These are phyloP conservation scores for Biscutella laevigata DNA, from an alignment of 441 rosid genomes.

Conservation along the genomic window DNA sequence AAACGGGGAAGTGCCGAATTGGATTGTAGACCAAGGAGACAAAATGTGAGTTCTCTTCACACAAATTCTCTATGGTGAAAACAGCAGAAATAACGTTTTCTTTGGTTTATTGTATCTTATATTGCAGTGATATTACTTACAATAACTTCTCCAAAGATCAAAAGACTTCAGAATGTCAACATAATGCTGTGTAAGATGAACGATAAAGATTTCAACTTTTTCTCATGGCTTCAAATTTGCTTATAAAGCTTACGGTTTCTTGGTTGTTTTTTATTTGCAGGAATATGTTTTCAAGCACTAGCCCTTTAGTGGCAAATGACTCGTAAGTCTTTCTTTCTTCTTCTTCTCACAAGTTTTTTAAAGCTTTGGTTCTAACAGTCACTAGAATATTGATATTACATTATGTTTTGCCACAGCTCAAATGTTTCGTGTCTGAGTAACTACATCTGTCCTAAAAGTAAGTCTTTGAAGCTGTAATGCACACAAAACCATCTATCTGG, in stretches of 20 bases:
- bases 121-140: slow-evolving; percentile 51
- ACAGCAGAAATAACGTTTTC: not conserved
- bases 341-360: not conserved
- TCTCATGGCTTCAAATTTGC: not conserved
- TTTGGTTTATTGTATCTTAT: not conserved
- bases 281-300: slow-evolving; percentile 50
- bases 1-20: slow-evolving; percentile 35
- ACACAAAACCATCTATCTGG: slow-evolving; percentile 14
- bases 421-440: slow-evolving; percentile 32
- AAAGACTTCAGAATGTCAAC: not conserved
- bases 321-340: slow-evolving; percentile 31
- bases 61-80: not conserved
- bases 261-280: slow-evolving; percentile 19
- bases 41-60: slow-evolving; percentile 30
- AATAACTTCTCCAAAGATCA: slow-evolving; percentile 31
- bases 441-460: slow-evolving; percentile 27
- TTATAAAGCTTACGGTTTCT: slow-evolving; percentile 4
- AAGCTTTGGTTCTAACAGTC: not conserved
- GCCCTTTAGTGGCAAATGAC: slow-evolving; percentile 29
- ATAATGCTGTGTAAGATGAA: slow-evolving; percentile 16
- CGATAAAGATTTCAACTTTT: not conserved
- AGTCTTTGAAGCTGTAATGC: slow-evolving; percentile 20
- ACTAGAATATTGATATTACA: slow-evolving; percentile 4
- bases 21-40: slow-evolving; percentile 27
- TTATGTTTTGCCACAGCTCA: slow-evolving; percentile 22